Evolutionary conservation across 805 yeast species (phyloP), one percentile per base, ranked within the genome.

Genomic region (Starmerella bombi): DNA sequence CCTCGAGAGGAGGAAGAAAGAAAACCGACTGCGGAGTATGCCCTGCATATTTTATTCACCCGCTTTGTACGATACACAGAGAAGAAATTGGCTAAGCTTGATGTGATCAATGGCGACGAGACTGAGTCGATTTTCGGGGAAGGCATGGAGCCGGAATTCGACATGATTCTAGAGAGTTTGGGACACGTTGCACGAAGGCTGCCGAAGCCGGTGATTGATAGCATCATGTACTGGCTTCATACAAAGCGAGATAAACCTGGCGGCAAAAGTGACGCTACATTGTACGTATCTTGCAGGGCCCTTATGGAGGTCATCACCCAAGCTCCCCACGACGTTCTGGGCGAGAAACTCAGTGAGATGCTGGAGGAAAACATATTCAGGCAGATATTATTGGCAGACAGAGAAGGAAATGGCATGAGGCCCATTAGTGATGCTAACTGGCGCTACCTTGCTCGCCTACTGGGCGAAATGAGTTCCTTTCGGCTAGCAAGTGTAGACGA

Each of bases 141-240:
- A 54, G 96, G 96, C 1, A 76, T 73, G 1, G 97, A 91, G 54
- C 77, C 80, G 0, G 73, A 71, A 17, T 88, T 91, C 56, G 98
- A 91, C 59, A 74, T 80, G 52, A 81, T 85, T 38, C 73, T 93
- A 17, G 74, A 75, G 14, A 80, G 95, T 0, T 63, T 91, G 41
- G 98, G 98, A 7, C 82, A 82, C 57, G 82, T 91, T 29, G 93
- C 98, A 1, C 70, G 84, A 42, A 69, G 78, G 20, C 82, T 84
- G 50, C 96, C 97, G 0, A 86, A 84, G 55, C 94, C 95, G 0
- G 95, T 91, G 1, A 85, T 93, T 25, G 99, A 91, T 59, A 84
- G 94, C 5, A 94, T 91, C 44, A 86, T 91, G 97, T 86, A 82
- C 57, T 91, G 99, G 99, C 71, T 97, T 45, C 83, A 88, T 57